Percentiles rank a stretch among this genome's conserved stretches.
Evolutionary conservation across 192 early-diverging fungal genomes (phyloP).

Genomic region (Endogone sp.): DNA sequence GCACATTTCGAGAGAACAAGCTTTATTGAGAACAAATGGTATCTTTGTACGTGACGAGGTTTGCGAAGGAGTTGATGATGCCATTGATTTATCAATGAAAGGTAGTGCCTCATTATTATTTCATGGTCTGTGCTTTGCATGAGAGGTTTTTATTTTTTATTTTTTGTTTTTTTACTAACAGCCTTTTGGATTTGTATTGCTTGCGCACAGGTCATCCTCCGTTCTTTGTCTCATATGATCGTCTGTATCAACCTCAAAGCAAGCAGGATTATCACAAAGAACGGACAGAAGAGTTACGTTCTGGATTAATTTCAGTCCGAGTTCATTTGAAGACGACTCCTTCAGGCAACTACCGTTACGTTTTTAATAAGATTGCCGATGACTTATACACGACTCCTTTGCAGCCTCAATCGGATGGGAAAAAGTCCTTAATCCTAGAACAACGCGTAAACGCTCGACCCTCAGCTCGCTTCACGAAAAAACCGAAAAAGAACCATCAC

Average conservation of each 20-base stretch:
- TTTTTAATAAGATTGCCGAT: slow-evolving; percentile 32
- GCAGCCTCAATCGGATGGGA: background rate
- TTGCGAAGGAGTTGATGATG: slow-evolving; percentile 32
- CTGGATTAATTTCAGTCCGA: slow-evolving; percentile 21
- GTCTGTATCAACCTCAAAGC: background rate
- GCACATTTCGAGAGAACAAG: slow-evolving; percentile 19
- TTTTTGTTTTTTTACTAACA: background rate
- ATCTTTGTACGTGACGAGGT: slow-evolving; percentile 24
- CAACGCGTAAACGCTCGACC: slow-evolving; percentile 31
- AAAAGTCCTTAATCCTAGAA: slow-evolving; percentile 19
- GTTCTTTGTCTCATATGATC: slow-evolving; percentile 21
- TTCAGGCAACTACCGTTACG: slow-evolving; percentile 27
- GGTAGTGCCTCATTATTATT: too few relatives aligned
- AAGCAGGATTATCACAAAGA: slow-evolving; percentile 4
- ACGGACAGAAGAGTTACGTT: slow-evolving; percentile 12
- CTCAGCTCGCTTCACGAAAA: slow-evolving; percentile 19
- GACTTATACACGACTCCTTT: slow-evolving; percentile 26
- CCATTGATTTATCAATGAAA: slow-evolving; percentile 21
- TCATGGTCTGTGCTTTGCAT: too few relatives aligned
- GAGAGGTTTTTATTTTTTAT: too few relatives aligned
- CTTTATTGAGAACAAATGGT: background rate
- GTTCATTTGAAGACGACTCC: slow-evolving; percentile 26
- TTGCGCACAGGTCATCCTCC: slow-evolving; percentile 17
- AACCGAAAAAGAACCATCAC: background rate
- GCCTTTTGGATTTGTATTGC: background rate